These are phyloP conservation scores for Nannochloris sp. DNA, from an alignment of 139 green algal species.

Conservation along the genomic window DNA sequence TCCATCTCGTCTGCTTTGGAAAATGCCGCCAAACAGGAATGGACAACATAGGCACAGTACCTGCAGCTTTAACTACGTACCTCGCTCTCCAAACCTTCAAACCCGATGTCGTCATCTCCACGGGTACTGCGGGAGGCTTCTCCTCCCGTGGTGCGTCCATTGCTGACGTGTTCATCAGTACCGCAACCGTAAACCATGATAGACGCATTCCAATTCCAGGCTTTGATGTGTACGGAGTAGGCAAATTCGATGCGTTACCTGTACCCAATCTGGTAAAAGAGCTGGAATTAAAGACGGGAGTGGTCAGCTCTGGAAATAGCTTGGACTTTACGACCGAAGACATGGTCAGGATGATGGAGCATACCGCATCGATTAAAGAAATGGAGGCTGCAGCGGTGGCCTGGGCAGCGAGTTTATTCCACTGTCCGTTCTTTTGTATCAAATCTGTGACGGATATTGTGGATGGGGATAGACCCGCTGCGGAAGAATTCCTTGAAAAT, in stretches of 20 bases:
- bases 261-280: slow-evolving; percentile 38
- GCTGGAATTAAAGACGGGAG: slow-evolving; percentile 62
- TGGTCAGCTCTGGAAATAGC: slow-evolving; percentile 78
- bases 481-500: slow-evolving; percentile 96
- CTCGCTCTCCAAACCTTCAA: slow-evolving; percentile 66
- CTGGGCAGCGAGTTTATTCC: slow-evolving; percentile 59
- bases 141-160: slow-evolving; percentile 76
- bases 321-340: slow-evolving; percentile 78
- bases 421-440: slow-evolving; percentile 66
- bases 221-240: slow-evolving; percentile 71
- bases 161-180: slow-evolving; percentile 84
- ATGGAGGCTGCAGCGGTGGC: slow-evolving; percentile 89
- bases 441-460: slow-evolving; percentile 94
- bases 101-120: slow-evolving; percentile 85
- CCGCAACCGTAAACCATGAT: slow-evolving; percentile 82
- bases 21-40: slow-evolving; percentile 56
- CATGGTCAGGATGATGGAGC: slow-evolving; percentile 68
- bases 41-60: slow-evolving; percentile 86
- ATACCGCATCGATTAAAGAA: slow-evolving; percentile 79
- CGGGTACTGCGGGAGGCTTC: slow-evolving; percentile 92
- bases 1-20: slow-evolving; percentile 78
- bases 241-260: slow-evolving; percentile 25
- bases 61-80: slow-evolving; percentile 79
- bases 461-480: slow-evolving; percentile 68
- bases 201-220: slow-evolving; percentile 81